Base-by-base conservation (phyloP, 2,329 filamentous ascomycete genomes). In the Aureobasidium sp. region DNA sequence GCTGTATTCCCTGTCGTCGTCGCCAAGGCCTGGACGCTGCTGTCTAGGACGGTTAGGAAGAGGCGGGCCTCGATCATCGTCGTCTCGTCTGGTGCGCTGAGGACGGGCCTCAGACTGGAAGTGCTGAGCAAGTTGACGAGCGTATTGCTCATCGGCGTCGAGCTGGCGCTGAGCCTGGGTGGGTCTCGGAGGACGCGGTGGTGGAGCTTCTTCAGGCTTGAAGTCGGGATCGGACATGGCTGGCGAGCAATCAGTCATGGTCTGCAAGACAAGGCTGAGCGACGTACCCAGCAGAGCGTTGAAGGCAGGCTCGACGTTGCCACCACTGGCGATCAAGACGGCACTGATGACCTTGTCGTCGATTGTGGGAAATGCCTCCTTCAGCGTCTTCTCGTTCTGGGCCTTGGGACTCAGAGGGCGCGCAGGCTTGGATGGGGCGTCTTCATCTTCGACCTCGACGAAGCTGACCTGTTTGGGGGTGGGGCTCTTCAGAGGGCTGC, bases 281-380 rank as follows among this genome's bases (percentile, higher is more conserved):
- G 5, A 15, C 82, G 65, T 80, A 90, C 90, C 89, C 48, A 99
- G 82, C 47, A 99, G 82, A 39, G 94, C 94, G 77, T 97, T 94
- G 78, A 99, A 99, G 15, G 94, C 93, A 36, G 91, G 89, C 75
- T 99, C 94, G 52, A 97, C 87, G 70, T 88, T 86, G 64, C 92
- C 93, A 63, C 87, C 83, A 73, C 94, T 97, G 15, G 94, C 94
- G 27, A 84, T 82, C 66, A 99, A 78, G 0, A 99, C 89, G 34
- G 94, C 94, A 75, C 87, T 96, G 74, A 99, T 84, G 51, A 99
- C 88, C 48, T 85, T 75, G 8, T 78, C 73, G 60, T 99, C 94
- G 64, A 97, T 89, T 61, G 79, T 83, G 0, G 94, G 94, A 70
- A 99, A 99, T 0, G 94, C 94, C 75, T 99, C 94, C 74, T 90